phyloP scores from a whole-genome alignment of 805 yeast species.

The Zygosaccharomyces gambellarensis region DNA sequence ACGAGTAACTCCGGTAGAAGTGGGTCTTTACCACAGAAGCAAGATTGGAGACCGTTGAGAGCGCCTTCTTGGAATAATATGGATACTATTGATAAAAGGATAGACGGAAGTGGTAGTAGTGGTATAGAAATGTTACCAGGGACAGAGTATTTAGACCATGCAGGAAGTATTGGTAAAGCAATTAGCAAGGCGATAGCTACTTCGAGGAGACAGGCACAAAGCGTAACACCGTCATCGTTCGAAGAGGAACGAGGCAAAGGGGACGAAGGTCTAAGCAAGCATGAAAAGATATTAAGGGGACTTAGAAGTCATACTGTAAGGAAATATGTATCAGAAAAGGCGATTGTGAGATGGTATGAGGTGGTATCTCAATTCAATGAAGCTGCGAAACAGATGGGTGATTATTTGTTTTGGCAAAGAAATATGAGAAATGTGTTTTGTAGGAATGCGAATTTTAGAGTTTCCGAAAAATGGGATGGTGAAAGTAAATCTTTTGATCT shows the following conservation, averaged over 20 bases:
- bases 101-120: not conserved
- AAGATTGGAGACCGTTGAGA: not conserved
- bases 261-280: not conserved
- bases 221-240: slow-evolving; percentile 1
- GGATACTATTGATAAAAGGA: not conserved
- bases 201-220: slow-evolving; percentile 5
- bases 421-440: slow-evolving; percentile 49
- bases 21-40: not conserved
- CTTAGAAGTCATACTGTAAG: slow-evolving; percentile 18
- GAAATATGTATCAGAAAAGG: slow-evolving; percentile 44
- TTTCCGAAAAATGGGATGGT: slow-evolving; percentile 42
- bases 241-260: not conserved
- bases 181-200: not conserved
- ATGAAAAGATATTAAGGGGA: not conserved
- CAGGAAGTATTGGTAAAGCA: slow-evolving; percentile 4
- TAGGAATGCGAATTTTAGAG: slow-evolving; percentile 45
- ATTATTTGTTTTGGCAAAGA: slow-evolving; percentile 47
- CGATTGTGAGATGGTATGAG: slow-evolving; percentile 47
- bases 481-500: slow-evolving; percentile 60
- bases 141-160: not conserved
- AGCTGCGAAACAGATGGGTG: slow-evolving; percentile 40
- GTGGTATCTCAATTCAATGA: slow-evolving; percentile 44
- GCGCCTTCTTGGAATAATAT: not conserved
- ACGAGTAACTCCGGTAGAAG: not conserved
- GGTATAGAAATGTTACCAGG: not conserved